Conservation (phyloP, 768 basidiomycete genomes). For the Leccinum barrowsii region DNA sequence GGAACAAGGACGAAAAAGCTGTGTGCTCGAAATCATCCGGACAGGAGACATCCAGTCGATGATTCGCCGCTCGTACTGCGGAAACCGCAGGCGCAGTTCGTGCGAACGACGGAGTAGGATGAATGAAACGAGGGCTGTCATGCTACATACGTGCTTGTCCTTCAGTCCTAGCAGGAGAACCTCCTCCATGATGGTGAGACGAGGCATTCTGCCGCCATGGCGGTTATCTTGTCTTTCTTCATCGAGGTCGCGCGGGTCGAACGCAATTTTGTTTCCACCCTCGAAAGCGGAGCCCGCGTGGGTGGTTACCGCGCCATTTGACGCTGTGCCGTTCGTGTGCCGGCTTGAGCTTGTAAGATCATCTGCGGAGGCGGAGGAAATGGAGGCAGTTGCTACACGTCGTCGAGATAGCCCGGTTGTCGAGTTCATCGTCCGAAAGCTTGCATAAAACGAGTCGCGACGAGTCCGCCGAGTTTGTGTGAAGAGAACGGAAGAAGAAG, state of each 20-base stretch:
- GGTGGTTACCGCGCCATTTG: conserved; percentile 32
- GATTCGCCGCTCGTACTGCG: conserved; percentile 18
- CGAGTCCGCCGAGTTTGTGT: neutral
- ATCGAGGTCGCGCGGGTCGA: conserved; percentile 87
- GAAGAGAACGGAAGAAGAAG: conserved; percentile 4
- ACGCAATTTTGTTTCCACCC: conserved; percentile 86
- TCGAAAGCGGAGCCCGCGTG: conserved; percentile 84
- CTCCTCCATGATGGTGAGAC: conserved; percentile 95
- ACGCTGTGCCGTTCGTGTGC: conserved; percentile 27
- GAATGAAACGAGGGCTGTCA: neutral
- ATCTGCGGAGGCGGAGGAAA: conserved; percentile 35
- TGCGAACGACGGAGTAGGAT: conserved; percentile 5
- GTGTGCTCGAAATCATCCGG: conserved; percentile 3
- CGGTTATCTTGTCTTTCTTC: conserved; percentile 61
- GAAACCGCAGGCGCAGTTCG: conserved; percentile 8
- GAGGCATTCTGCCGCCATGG: conserved; percentile 71
- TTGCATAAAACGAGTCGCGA: conserved; percentile 14
- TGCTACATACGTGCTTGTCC: conserved; percentile 79
- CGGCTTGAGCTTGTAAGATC: conserved; percentile 34
- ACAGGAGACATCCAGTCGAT: neutral
- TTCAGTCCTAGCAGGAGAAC: conserved; percentile 90
- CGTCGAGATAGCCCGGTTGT: conserved; percentile 55
- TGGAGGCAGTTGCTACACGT: conserved; percentile 46
- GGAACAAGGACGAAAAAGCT: conserved; percentile 3
- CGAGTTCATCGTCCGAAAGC: conserved; percentile 42